Percentiles rank a stretch among this genome's conserved stretches.
phyloP scores from a whole-genome alignment of 2,329 filamentous ascomycete genomes.

The Ramularia endophylla region DNA sequence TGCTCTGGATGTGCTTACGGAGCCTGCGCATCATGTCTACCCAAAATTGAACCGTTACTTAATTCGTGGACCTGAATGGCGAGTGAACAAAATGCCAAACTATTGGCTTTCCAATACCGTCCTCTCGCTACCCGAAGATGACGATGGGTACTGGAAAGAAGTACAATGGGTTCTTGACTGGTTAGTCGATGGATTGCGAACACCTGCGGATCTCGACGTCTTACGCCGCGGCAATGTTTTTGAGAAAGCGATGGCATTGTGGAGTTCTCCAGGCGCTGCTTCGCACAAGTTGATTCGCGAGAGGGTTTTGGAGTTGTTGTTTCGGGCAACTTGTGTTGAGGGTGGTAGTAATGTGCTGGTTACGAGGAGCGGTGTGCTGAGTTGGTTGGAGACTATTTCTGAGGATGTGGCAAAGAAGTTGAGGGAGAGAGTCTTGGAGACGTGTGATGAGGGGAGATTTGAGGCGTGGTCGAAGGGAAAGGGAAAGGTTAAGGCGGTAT shows the following conservation, averaged over 20 bases:
- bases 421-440: conserved; percentile 55
- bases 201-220: conserved; percentile 52
- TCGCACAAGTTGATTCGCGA: conserved; percentile 48
- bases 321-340: conserved; percentile 60
- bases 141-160: conserved; percentile 68
- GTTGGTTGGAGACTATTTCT: conserved; percentile 63
- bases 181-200: conserved; percentile 61
- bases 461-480: conserved; percentile 53
- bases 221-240: conserved; percentile 61
- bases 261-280: conserved; percentile 59
- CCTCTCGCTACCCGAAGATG: conserved; percentile 64
- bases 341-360: conserved; percentile 74
- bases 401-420: conserved; percentile 49
- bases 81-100: conserved; percentile 48
- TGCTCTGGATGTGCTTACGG: conserved; percentile 62
- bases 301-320: conserved; percentile 57
- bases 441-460: conserved; percentile 61
- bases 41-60: conserved; percentile 81
- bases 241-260: conserved; percentile 67
- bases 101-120: conserved; percentile 66
- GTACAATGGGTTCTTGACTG: conserved; percentile 68
- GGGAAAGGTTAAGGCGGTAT: too few species aligned
- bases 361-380: conserved; percentile 67
- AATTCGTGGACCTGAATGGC: conserved; percentile 71
- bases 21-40: conserved; percentile 78